Conservation (phyloP, 2,329 filamentous ascomycete species). For the Apiospora phragmitis region DNA sequence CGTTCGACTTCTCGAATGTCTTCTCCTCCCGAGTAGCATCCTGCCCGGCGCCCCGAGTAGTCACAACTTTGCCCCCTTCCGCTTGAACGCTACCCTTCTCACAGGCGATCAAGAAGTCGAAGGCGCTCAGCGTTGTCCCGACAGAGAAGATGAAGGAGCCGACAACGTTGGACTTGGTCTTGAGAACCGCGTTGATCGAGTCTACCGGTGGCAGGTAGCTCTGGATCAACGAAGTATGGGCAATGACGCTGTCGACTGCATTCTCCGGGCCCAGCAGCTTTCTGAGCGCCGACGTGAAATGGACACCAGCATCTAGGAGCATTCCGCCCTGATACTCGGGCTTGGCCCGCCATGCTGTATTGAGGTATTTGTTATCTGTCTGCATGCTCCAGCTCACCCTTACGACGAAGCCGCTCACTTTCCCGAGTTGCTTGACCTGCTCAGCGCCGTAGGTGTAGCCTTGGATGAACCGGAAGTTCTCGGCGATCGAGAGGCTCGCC, state of each 20-base stretch:
- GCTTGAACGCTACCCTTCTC: slow-evolving; percentile 56
- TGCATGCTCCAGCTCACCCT: slow-evolving; percentile 37
- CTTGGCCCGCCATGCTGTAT: slow-evolving; percentile 64
- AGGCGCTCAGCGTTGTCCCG: slow-evolving; percentile 54
- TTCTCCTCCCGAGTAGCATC: slow-evolving; percentile 41
- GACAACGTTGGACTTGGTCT: slow-evolving; percentile 51
- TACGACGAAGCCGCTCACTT: slow-evolving; percentile 53
- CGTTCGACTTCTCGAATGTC: slow-evolving; percentile 50
- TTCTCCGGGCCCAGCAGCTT: slow-evolving; percentile 53
- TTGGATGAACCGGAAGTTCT: slow-evolving; percentile 70
- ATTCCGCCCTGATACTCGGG: slow-evolving; percentile 76
- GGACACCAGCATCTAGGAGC: slow-evolving; percentile 74
- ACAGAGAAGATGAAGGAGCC: slow-evolving; percentile 60
- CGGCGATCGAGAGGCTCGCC: slow-evolving; percentile 62
- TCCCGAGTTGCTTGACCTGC: slow-evolving; percentile 52
- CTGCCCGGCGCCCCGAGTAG: slow-evolving; percentile 33
- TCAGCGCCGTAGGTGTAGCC: slow-evolving; percentile 52
- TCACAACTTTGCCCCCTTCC: slow-evolving; percentile 46
- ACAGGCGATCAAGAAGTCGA: slow-evolving; percentile 57
- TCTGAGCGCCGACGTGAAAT: slow-evolving; percentile 65
- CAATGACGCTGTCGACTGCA: slow-evolving; percentile 48
- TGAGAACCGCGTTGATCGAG: slow-evolving; percentile 61
- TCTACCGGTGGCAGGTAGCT: slow-evolving; percentile 65
- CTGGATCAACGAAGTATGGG: slow-evolving; percentile 56
- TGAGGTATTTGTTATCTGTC: slow-evolving; percentile 45